Percentiles rank a stretch among this genome's conserved stretches.
Conservation (phyloP, 2,329 filamentous ascomycete species). For the Trichoderma harzianum region DNA sequence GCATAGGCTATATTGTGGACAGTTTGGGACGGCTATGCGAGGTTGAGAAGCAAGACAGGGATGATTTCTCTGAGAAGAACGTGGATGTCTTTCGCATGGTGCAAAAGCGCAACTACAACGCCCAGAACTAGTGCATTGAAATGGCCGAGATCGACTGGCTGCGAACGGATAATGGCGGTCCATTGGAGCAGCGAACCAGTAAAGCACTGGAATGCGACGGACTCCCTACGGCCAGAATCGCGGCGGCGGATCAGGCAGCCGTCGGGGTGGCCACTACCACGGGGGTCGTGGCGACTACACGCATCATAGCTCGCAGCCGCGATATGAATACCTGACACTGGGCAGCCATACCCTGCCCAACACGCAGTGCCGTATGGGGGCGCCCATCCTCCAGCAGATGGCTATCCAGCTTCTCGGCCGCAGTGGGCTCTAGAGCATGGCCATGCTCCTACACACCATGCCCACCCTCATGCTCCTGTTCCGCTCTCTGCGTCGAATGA, state of each 20-base stretch:
- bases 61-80: too few relatives aligned
- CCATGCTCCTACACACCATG: constrained; percentile 35
- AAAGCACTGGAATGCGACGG: too few relatives aligned
- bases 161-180: too few relatives aligned
- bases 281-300: constrained; percentile 42
- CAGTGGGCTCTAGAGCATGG: constrained; percentile 42
- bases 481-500: constrained; percentile 54
- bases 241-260: constrained; percentile 37
- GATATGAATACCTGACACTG: constrained; percentile 46
- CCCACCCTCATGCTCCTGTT: constrained; percentile 44
- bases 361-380: constrained; percentile 30
- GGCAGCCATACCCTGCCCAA: constrained; percentile 36
- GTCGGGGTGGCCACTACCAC: constrained; percentile 39
- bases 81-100: too few relatives aligned
- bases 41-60: too few relatives aligned
- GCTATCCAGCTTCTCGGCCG: constrained; percentile 38
- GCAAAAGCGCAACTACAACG: too few relatives aligned
- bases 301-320: constrained; percentile 36
- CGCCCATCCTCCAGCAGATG: constrained; percentile 36
- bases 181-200: too few relatives aligned
- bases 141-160: too few relatives aligned
- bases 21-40: too few relatives aligned
- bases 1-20: too few relatives aligned
- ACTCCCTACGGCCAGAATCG: constrained; percentile 36
- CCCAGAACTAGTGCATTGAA: too few relatives aligned